phyloP scores from a whole-genome alignment of 345 rosid species.

The Corymbia maculata region DNA sequence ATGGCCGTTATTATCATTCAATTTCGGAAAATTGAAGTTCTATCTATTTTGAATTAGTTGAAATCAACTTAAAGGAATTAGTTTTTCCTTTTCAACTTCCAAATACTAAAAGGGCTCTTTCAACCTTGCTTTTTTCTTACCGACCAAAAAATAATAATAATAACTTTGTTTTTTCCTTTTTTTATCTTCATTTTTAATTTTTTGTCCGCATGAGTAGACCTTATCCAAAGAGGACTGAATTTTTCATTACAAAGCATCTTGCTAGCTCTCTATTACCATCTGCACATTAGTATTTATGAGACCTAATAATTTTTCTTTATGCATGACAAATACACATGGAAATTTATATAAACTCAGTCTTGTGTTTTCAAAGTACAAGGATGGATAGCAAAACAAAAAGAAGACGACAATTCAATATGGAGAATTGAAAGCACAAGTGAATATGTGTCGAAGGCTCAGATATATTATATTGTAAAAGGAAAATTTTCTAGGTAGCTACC shows the following conservation, averaged over 20 bases:
- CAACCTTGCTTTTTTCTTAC: neutral
- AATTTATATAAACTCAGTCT: neutral
- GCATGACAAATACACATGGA: too few species aligned
- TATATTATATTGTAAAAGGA: fast-evolving
- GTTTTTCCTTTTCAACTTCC: neutral
- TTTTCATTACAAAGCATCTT: neutral
- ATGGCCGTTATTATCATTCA: neutral
- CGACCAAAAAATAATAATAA: too few species aligned
- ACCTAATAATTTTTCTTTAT: too few species aligned
- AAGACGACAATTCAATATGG: neutral
- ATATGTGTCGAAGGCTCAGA: neutral
- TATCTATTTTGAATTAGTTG: too few species aligned
- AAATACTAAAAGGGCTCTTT: neutral
- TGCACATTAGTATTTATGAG: too few species aligned
- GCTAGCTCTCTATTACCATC: neutral
- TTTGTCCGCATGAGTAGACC: neutral
- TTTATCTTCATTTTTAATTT: neutral
- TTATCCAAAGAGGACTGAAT: neutral
- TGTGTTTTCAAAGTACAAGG: neutral
- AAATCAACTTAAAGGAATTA: neutral
- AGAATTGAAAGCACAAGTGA: neutral
- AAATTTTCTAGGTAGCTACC: neutral
- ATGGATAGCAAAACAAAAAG: neutral
- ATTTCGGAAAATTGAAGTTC: neutral
- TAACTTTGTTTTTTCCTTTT: neutral